Conservation (phyloP, 805 yeast species). For the Barnettozyma siamensis region DNA sequence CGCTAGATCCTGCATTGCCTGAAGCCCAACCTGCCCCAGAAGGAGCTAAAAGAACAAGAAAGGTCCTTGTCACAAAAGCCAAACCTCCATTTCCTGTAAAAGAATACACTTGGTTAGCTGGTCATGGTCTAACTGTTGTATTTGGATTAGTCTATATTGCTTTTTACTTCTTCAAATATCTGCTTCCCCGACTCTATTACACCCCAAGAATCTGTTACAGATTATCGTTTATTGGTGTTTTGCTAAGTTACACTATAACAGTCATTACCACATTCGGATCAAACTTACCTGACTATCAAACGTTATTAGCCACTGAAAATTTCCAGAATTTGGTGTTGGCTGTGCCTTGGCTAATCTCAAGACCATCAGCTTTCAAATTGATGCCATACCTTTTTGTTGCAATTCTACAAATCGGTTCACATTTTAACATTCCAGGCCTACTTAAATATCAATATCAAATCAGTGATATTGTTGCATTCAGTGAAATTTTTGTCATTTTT, state of each 20-base stretch:
- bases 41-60: slow-evolving; percentile 24
- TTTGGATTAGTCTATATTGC: slow-evolving; percentile 36
- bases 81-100: slow-evolving; percentile 34
- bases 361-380: slow-evolving; percentile 59
- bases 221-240: slow-evolving; percentile 50
- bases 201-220: slow-evolving; percentile 50
- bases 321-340: slow-evolving; percentile 62
- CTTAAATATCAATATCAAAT: slow-evolving; percentile 33
- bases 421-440: slow-evolving; percentile 36
- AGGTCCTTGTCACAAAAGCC: slow-evolving; percentile 31
- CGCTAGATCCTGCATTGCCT: slow-evolving; percentile 12
- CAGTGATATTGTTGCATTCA: slow-evolving; percentile 47
- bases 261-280: slow-evolving; percentile 55
- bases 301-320: slow-evolving; percentile 66
- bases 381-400: slow-evolving; percentile 56
- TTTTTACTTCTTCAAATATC: slow-evolving; percentile 28
- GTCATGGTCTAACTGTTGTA: slow-evolving; percentile 42
- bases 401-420: slow-evolving; percentile 45
- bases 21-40: slow-evolving; percentile 14
- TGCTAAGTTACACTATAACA: slow-evolving; percentile 46
- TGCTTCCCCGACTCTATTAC: slow-evolving; percentile 24
- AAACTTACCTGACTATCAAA: slow-evolving; percentile 53
- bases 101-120: slow-evolving; percentile 49
- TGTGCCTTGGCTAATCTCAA: slow-evolving; percentile 54
- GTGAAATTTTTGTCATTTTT: slow-evolving; percentile 51